Base-by-base conservation (phyloP, 345 rosid genomes). In the Odontarrhena argentea region DNA sequence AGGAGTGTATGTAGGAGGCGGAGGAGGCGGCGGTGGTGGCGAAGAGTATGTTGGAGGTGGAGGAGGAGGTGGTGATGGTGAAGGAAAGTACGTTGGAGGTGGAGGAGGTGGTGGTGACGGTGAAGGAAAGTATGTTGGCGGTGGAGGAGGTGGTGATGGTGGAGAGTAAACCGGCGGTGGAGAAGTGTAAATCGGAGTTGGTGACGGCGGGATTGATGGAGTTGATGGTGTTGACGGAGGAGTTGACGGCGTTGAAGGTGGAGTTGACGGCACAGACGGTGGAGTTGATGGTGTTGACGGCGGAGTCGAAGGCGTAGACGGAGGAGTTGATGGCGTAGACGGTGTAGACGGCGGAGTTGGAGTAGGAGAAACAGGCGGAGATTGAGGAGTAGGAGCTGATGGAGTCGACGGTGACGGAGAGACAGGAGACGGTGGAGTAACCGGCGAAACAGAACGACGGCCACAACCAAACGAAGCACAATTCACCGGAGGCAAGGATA, bases 401-500 rank as follows among this genome's bases (percentile, higher is more conserved):
- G 73, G 78, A 9, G 79, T 82, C 7, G 70, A 79, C 1, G 55
- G 65, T 37, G 76, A 36, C 2, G 48, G 47, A 28, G 50, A 32
- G 9, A 26, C 41, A 45, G 80, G 79, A 2, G 83, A 81, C 2
- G 89, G 81, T 1, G 85, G 83, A 6, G 83, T 68, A 25, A 28
- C 32, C 36, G 36, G 36, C 53, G 89, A 85, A 56, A 77, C 80
- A 40, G 87, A 88, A 32, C 92, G 86, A 34, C 92, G 87, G 2
- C 74, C 68, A 78, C 98, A 92, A 73, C 80, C 80, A 69, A 89
- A 89, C 2, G 91, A 71, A 5, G 68, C 68, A 59, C 98, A 92
- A 68, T 84, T 74, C 40, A 89, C 96, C 32, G 68, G 69, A 1
- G 88, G 96, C 65, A 60, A 59, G 66, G 72, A 26, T 12, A 6